Evolutionary conservation across 768 basidiomycete genomes (phyloP).

Genomic region (Dacryopinax spathularia): DNA sequence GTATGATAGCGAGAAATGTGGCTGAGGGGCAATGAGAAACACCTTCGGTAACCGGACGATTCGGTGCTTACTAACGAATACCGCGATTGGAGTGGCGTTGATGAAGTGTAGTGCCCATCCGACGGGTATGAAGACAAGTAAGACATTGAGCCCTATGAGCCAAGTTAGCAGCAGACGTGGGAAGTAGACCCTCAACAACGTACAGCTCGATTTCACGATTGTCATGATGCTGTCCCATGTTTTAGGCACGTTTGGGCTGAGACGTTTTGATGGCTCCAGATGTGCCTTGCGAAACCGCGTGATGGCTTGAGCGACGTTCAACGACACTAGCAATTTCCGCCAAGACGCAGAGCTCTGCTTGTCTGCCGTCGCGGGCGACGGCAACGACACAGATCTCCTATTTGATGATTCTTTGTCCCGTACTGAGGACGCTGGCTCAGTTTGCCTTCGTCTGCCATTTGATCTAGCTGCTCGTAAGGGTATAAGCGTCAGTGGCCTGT

Average conservation of each 20-base stretch:
- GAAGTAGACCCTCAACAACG: neutral
- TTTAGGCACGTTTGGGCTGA: neutral
- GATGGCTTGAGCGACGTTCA: neutral
- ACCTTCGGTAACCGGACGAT: neutral
- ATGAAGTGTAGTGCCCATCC: neutral
- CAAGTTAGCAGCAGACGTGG: neutral
- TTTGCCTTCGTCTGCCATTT: no score
- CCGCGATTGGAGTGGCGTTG: neutral
- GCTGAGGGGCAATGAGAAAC: neutral
- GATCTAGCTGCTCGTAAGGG: no score
- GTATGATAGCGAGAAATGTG: slow-evolving; percentile 51
- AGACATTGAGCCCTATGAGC: neutral
- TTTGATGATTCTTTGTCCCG: no score
- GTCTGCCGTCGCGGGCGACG: no score
- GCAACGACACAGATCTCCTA: neutral
- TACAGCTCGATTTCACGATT: neutral
- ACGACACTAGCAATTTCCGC: neutral
- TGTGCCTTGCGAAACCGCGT: neutral
- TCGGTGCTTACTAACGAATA: neutral
- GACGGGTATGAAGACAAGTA: neutral
- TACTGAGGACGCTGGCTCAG: no score
- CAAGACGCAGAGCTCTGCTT: neutral
- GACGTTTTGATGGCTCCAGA: neutral
- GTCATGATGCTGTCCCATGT: neutral
- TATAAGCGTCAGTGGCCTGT: no score